These are phyloP conservation scores for Camellia oleifera DNA, from an alignment of 179 eudicot species.

Conservation along the genomic window DNA sequence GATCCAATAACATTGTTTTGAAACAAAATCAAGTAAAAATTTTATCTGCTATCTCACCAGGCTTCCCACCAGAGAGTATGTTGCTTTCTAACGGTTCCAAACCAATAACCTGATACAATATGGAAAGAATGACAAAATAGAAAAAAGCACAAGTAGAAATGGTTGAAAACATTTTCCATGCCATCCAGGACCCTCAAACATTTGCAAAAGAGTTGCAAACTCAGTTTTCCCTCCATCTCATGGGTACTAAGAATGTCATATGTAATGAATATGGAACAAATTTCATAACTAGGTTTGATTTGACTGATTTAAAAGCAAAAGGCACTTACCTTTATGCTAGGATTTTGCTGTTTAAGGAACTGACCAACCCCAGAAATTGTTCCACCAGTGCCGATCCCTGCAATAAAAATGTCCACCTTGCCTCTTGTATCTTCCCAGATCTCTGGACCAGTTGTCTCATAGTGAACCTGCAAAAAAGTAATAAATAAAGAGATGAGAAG, in stretches of 20 bases:
- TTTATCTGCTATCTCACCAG: slow-evolving; percentile 51
- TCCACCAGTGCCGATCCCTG: slow-evolving; percentile 98
- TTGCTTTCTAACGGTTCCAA: slow-evolving; percentile 92
- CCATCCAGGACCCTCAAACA: not conserved
- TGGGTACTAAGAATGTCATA: not conserved
- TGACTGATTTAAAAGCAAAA: not conserved
- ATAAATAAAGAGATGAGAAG: too few relatives aligned
- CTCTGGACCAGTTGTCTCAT: slow-evolving; percentile 97
- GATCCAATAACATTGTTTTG: not conserved
- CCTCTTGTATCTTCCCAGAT: slow-evolving; percentile 98
- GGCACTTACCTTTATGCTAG: slow-evolving; percentile 57
- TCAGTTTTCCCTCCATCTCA: not conserved
- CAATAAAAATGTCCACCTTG: slow-evolving; percentile 82
- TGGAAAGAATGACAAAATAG: not conserved
- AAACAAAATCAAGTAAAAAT: not conserved
- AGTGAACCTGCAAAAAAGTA: slow-evolving; percentile 62
- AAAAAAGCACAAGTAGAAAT: slow-evolving; percentile 2
- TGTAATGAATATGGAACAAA: not conserved
- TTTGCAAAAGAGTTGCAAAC: slow-evolving; percentile 1
- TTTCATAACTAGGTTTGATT: not conserved
- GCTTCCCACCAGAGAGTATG: slow-evolving; percentile 90
- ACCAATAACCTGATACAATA: slow-evolving; percentile 63
- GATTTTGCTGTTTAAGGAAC: slow-evolving; percentile 72
- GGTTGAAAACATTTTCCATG: not conserved
- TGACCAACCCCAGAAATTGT: slow-evolving; percentile 87